Conservation (phyloP, 2,329 filamentous ascomycete genomes). For the Chrysosporium keratinophilum region DNA sequence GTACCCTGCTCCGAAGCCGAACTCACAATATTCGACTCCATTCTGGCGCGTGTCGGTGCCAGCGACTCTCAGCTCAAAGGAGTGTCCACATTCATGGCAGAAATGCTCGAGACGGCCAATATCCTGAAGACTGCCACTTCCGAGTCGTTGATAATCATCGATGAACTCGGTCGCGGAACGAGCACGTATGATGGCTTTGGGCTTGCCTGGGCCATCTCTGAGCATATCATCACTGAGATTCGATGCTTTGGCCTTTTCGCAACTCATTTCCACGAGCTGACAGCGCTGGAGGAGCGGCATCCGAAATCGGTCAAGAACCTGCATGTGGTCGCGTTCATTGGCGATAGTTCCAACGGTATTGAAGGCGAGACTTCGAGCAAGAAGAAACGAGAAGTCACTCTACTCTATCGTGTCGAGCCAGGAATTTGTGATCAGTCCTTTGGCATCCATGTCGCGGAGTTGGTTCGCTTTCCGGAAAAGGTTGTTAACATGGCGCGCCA, state of each 20-base stretch:
- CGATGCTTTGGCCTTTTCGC: conserved; percentile 91
- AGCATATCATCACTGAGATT: conserved; percentile 93
- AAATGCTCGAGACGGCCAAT: conserved; percentile 98
- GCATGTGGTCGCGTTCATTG: conserved; percentile 91
- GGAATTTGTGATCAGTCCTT: conserved; percentile 96
- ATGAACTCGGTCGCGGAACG: conserved; percentile 90
- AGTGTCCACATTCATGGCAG: conserved; percentile 97
- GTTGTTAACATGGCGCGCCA: conserved; percentile 98
- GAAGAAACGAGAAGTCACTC: conserved; percentile 71
- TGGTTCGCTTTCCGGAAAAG: conserved; percentile 92
- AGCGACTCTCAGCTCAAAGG: conserved; percentile 96
- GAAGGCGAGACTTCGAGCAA: conserved; percentile 25
- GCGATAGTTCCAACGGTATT: conserved; percentile 34
- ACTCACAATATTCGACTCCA: conserved; percentile 90
- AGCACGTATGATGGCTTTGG: conserved; percentile 98
- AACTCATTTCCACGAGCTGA: conserved; percentile 96
- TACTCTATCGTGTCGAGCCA: conserved; percentile 92
- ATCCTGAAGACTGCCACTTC: conserved; percentile 94
- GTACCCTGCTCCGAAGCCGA: conserved; percentile 87
- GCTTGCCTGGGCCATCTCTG: conserved; percentile 96
- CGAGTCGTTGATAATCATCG: conserved; percentile 95
- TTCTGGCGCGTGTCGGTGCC: conserved; percentile 88
- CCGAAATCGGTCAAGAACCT: conserved; percentile 75
- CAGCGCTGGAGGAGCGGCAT: conserved; percentile 75
- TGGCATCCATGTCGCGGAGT: conserved; percentile 93